These are phyloP conservation scores for Diutina pseudorugosa DNA, from an alignment of 1,139 yeast genomes.

Conservation along the genomic window DNA sequence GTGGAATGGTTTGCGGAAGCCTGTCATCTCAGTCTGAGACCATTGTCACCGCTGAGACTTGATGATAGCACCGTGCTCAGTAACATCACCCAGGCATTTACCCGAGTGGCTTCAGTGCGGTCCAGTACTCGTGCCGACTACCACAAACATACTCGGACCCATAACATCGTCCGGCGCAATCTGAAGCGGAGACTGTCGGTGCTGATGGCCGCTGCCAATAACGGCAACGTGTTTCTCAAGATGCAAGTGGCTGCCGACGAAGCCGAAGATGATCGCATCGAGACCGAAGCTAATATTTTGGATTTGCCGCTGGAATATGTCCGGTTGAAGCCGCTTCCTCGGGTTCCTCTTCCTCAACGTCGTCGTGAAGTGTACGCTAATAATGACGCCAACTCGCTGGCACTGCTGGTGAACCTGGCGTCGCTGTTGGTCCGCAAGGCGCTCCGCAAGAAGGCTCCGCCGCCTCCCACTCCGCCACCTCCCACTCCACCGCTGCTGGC, in stretches of 20 bases:
- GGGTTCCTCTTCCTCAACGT: conserved; percentile 6
- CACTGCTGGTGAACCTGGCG: neutral
- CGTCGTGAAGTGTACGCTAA: conserved; percentile 10
- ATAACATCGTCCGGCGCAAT: conserved; percentile 11
- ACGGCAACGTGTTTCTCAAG: conserved; percentile 11
- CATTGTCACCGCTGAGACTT: conserved; percentile 1
- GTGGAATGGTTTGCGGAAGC: neutral
- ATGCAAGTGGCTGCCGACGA: conserved; percentile 3
- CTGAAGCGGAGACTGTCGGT: conserved; percentile 2
- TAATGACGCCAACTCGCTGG: neutral
- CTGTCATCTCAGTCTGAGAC: conserved; percentile 6
- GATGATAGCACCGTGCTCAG: conserved; percentile 6
- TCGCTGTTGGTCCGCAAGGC: conserved; percentile 15
- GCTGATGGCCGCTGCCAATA: conserved; percentile 9
- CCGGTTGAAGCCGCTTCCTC: conserved; percentile 7
- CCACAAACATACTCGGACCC: conserved; percentile 23
- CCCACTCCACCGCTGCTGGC: neutral
- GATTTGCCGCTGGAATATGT: conserved; percentile 27
- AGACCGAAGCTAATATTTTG: conserved; percentile 10
- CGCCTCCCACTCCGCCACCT: conserved; percentile 21
- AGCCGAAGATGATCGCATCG: conserved; percentile 5
- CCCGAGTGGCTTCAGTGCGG: conserved; percentile 23
- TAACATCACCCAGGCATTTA: conserved; percentile 12
- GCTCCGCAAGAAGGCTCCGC: conserved; percentile 25
- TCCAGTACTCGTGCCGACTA: conserved; percentile 25